Evolutionary conservation across 2,329 filamentous ascomycete genomes (phyloP).

Genomic region (Colletotrichum paranaense): DNA sequence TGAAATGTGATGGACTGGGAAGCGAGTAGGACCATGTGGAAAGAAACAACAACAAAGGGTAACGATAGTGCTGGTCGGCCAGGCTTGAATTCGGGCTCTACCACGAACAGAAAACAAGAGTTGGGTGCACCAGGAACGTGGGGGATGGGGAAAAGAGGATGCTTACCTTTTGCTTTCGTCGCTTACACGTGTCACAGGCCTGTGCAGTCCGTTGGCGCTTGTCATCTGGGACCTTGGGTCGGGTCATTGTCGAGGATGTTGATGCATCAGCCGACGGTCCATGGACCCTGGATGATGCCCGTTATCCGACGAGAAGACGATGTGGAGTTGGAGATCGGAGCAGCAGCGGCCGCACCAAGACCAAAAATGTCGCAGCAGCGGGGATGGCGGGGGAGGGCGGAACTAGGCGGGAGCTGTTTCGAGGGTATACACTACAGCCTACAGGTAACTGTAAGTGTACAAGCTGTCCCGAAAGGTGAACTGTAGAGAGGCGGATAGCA

Average conservation of each 20-base stretch:
- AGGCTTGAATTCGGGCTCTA: not conserved
- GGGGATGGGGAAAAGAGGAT: not conserved
- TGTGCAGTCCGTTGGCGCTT: slow-evolving; percentile 72
- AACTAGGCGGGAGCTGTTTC: slow-evolving; percentile 21
- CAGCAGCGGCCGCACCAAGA: slow-evolving; percentile 14
- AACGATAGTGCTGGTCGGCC: not conserved
- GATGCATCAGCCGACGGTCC: slow-evolving; percentile 33
- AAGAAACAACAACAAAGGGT: not conserved
- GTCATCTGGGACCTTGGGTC: slow-evolving; percentile 66
- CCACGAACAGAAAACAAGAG: not conserved
- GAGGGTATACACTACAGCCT: slow-evolving; percentile 14
- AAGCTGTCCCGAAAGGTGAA: slow-evolving; percentile 17
- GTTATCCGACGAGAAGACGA: slow-evolving; percentile 35
- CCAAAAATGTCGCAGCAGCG: slow-evolving; percentile 9
- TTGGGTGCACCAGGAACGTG: not conserved
- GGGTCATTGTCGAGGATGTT: slow-evolving; percentile 55
- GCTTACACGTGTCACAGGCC: slow-evolving; percentile 74
- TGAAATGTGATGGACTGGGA: not conserved
- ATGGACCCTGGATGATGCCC: slow-evolving; percentile 21
- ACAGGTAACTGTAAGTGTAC: slow-evolving; percentile 27
- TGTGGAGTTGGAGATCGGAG: slow-evolving; percentile 27
- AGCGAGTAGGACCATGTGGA: not conserved
- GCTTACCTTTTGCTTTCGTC: slow-evolving; percentile 75
- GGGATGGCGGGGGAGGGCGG: slow-evolving; percentile 26
- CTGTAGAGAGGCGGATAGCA: slow-evolving; percentile 22